Evolutionary conservation across 1,284 basidiomycete genomes (phyloP), one percentile per base, ranked within the genome.

Genomic region (Ganoderma resinaceum): DNA sequence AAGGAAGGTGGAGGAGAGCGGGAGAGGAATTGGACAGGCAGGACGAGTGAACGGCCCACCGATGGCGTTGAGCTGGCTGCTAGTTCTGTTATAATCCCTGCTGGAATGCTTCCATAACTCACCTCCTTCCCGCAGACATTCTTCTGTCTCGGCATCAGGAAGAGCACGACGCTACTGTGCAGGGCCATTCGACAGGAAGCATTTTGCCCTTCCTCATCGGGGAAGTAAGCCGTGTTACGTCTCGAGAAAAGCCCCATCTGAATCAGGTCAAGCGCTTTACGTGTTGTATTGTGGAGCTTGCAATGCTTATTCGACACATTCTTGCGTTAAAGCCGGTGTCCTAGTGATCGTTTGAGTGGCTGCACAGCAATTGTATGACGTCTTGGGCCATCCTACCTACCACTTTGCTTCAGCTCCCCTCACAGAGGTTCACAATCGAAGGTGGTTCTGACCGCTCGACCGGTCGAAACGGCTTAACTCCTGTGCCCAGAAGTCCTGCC

Each of bases 1-100:
- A 33, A 35, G 46, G 42, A 57, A 26, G 29, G 61, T 35, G 61
- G 31, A 31, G 33, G 43, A 23, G 43, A n/a, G 43, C 14, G 42
- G 23, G 60, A 23, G 61, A n/a, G 37, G 37, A 42, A 31, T 55
- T 49, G 59, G 26, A 42, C 20, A 52, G 59, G 72, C 59, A 40
- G 67, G 52, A n/a, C 63, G 63, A 68, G 42, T 46, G 43, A 68
- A 65, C 67, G 63, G 40, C 63, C 63, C 38, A 62, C 60, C 53
- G 42, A 53, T n/a, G 53, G 59, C 59, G 38, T 35, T 29, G 52
- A 40, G 23, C 37, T 18, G 6, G 33, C 16, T 8, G 31, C 16
- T 14, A 16, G 52, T 35, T 29, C 18, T 31, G 23, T 61, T 65
- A 65, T 62, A 57, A 20, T 37, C 23, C 33, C 26, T 16, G 18